Evolutionary conservation across 345 rosid species (phyloP).

Genomic region (Passiflora organensis): DNA sequence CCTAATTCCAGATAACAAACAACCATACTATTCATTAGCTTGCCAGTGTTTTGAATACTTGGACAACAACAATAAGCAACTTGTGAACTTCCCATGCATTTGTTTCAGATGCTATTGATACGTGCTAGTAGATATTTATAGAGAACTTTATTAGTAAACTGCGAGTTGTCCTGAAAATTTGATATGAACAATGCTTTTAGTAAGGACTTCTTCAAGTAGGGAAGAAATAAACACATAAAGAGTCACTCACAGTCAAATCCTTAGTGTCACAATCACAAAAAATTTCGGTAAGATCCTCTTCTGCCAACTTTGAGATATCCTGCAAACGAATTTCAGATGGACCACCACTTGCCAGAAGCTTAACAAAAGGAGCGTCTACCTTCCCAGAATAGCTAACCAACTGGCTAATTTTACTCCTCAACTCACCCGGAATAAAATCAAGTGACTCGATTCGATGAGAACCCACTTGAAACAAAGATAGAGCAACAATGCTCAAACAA

Average conservation of each 20-base stretch:
- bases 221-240: background rate
- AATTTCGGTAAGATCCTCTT: slow-evolving; percentile 27
- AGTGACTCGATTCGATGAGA: no score
- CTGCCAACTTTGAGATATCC: slow-evolving; percentile 25
- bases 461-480: no score
- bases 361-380: slow-evolving; percentile 26
- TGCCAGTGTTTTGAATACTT: background rate
- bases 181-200: no score
- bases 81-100: no score
- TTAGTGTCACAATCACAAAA: slow-evolving; percentile 29
- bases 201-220: no score
- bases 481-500: slow-evolving; percentile 31
- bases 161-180: no score
- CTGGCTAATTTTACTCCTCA: slow-evolving; percentile 31
- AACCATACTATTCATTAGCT: background rate
- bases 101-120: no score
- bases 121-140: no score
- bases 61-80: no score
- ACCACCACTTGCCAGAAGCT: slow-evolving; percentile 36
- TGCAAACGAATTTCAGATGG: slow-evolving; percentile 31
- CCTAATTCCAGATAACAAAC: slow-evolving; percentile 22
- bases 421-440: slow-evolving; percentile 32
- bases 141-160: no score
- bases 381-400: slow-evolving; percentile 22
- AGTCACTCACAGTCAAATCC: slow-evolving; percentile 26